Evolutionary conservation across 805 yeast genomes (phyloP).

Genomic region (Starmera quercuum): DNA sequence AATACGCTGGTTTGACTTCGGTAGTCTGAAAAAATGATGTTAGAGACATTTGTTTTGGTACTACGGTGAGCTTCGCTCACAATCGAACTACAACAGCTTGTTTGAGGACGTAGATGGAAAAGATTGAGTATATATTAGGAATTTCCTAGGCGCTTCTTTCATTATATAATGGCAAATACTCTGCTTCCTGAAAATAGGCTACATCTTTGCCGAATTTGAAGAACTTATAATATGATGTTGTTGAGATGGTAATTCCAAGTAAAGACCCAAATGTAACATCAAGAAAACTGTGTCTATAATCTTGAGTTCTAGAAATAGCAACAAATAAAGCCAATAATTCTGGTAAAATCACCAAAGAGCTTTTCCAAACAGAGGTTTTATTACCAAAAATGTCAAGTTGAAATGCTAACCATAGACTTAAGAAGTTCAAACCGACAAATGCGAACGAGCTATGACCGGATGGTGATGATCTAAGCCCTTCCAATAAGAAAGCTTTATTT

Average conservation of each 20-base stretch:
- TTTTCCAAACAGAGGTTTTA: constrained; percentile 7
- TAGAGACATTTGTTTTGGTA: no score
- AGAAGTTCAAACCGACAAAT: constrained; percentile 57
- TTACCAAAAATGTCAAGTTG: constrained; percentile 41
- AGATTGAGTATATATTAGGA: no score
- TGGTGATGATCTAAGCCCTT: constrained; percentile 76
- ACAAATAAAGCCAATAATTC: constrained; percentile 63
- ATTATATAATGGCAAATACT: constrained; percentile 8
- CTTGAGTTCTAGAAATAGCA: constrained; percentile 81
- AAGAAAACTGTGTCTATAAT: constrained; percentile 85
- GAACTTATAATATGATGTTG: constrained; percentile 9
- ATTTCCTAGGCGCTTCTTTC: no score
- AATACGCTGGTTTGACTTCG: no score
- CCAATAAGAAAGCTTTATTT: constrained; percentile 35
- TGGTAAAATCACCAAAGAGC: constrained; percentile 38
- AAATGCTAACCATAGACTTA: constrained; percentile 55
- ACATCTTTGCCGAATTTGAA: constrained; percentile 12
- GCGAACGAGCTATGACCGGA: constrained; percentile 71
- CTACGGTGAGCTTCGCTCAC: no score
- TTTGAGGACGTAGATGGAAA: no score
- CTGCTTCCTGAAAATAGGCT: constrained; percentile 31
- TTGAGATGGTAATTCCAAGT: constrained; percentile 40
- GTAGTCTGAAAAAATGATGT: no score
- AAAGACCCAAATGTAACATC: constrained; percentile 73
- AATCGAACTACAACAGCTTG: no score